Percentiles rank a stretch among this genome's conserved stretches.
These are phyloP conservation scores for Penicillium sp. DNA, from an alignment of 2,329 filamentous ascomycete genomes.

Conservation along the genomic window DNA sequence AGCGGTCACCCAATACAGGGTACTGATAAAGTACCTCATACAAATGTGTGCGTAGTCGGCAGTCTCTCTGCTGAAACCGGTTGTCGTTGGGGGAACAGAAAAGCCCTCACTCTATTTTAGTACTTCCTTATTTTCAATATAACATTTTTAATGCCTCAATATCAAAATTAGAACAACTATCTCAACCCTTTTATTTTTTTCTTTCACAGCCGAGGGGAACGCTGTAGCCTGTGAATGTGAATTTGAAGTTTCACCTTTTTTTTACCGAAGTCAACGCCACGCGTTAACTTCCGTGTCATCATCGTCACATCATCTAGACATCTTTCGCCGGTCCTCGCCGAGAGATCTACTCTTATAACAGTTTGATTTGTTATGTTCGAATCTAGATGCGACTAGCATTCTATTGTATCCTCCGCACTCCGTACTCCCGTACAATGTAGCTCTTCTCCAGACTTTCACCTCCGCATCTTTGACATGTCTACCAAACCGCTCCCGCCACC, in stretches of 20 bases:
- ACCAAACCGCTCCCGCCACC: not conserved
- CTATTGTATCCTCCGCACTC: not conserved
- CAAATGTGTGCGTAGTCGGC: not conserved
- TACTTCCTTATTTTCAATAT: not conserved
- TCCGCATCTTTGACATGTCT: not conserved
- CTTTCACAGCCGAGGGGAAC: constrained; percentile 2
- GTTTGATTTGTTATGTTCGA: not conserved
- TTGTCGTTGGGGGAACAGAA: constrained; percentile 25
- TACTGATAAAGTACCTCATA: constrained; percentile 17
- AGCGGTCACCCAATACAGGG: not conserved
- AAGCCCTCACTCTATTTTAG: constrained; percentile 18
- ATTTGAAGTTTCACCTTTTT: not conserved
- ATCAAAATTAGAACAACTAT: constrained; percentile 3
- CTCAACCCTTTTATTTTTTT: not conserved
- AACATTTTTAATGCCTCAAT: constrained; percentile 5
- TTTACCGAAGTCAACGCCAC: constrained; percentile 16
- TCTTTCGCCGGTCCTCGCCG: constrained; percentile 18
- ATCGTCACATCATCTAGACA: constrained; percentile 24
- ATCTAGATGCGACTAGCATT: not conserved
- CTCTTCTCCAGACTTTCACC: constrained; percentile 8
- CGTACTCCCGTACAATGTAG: not conserved
- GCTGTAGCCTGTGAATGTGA: constrained; percentile 3
- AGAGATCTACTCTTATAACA: constrained; percentile 1
- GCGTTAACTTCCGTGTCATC: constrained; percentile 19
- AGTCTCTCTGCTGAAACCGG: constrained; percentile 16